phyloP scores from a whole-genome alignment of 768 basidiomycete species.

The Lactarius vividus region DNA sequence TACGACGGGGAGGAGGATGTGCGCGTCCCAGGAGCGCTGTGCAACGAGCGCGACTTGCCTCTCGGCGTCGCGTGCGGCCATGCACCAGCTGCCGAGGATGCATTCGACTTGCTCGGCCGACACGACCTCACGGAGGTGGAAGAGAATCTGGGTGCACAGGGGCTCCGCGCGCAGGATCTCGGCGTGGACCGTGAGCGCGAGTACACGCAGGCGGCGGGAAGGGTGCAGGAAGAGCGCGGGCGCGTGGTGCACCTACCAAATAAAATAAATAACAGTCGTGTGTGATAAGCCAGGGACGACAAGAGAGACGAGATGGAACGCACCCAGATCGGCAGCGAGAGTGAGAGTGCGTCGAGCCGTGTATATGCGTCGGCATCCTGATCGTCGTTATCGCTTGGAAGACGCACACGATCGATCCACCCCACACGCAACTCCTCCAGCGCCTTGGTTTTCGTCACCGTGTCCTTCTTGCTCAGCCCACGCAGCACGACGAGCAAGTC shows the following conservation, averaged over 20 bases:
- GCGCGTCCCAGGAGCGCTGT: conserved; percentile 51
- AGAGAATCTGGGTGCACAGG: conserved; percentile 48
- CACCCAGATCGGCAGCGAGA: conserved; percentile 91
- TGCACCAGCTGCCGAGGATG: conserved; percentile 70
- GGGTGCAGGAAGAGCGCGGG: conserved; percentile 78
- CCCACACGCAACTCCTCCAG: conserved; percentile 74
- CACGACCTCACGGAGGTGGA: conserved; percentile 48
- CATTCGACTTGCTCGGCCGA: conserved; percentile 50
- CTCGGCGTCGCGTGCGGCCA: conserved; percentile 71
- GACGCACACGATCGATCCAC: conserved; percentile 58
- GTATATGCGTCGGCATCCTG: conserved; percentile 43
- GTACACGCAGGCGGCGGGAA: conserved; percentile 66
- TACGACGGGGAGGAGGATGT: conserved; percentile 29
- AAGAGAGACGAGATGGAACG: conserved; percentile 33
- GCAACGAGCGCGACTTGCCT: conserved; percentile 53
- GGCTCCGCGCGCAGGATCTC: conserved; percentile 58
- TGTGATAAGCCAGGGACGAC: background rate
- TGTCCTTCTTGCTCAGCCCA: conserved; percentile 85
- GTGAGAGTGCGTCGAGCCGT: conserved; percentile 42
- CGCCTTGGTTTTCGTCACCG: conserved; percentile 77
- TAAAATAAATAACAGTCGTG: background rate
- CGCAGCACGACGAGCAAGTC: conserved; percentile 82
- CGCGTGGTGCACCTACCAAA: conserved; percentile 74
- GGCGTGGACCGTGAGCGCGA: conserved; percentile 59
- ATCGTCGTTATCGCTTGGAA: background rate